Conservation (phyloP, 1,139 yeast genomes). For the Yamadazyma atlantica region DNA sequence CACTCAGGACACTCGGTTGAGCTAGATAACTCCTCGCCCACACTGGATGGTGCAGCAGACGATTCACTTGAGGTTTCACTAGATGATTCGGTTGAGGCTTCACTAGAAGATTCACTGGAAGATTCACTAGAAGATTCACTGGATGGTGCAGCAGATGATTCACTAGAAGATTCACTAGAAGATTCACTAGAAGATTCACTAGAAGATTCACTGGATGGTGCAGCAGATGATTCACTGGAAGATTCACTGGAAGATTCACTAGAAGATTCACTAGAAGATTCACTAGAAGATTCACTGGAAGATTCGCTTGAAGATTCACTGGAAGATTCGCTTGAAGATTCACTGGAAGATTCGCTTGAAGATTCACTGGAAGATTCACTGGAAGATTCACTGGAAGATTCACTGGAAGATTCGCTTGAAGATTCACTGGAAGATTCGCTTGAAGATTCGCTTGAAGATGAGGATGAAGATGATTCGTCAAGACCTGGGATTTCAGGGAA, state of each 20-base stretch:
- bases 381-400: constrained; percentile 1
- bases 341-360: constrained; percentile 9
- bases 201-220: constrained; percentile 6
- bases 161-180: constrained; percentile 1
- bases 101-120: background rate
- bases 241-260: constrained; percentile 3
- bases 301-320: constrained; percentile 4
- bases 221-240: constrained; percentile 4
- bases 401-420: constrained; percentile 1
- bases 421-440: constrained; percentile 2
- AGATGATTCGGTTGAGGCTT: constrained; percentile 4
- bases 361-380: constrained; percentile 3
- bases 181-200: constrained; percentile 3
- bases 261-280: constrained; percentile 5
- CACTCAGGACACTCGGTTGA: constrained; percentile 10
- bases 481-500: constrained; percentile 14
- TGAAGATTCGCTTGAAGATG: constrained; percentile 5
- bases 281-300: constrained; percentile 3
- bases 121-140: constrained; percentile 1
- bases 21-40: constrained; percentile 2
- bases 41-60: constrained; percentile 4
- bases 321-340: constrained; percentile 5
- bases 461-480: constrained; percentile 7
- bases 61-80: constrained; percentile 4
- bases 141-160: constrained; percentile 1